A percentile compares a stretch with the other conserved stretches of the same genome.
phyloP scores from a whole-genome alignment of 371 early-diverging fungal species.

The Mortierella sp. region DNA sequence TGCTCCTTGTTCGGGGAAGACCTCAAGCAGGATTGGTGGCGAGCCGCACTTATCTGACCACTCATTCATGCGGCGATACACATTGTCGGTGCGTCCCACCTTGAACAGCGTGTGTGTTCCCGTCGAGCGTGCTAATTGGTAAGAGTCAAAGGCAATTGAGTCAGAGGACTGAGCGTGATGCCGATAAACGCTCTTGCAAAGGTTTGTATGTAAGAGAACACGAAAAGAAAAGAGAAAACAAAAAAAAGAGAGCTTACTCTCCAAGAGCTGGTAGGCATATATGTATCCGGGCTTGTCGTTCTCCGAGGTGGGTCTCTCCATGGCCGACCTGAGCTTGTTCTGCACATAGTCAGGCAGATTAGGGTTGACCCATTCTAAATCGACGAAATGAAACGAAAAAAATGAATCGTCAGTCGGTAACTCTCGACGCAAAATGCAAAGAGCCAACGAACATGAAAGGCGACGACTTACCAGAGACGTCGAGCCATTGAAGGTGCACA shows the following conservation, averaged over 20 bases:
- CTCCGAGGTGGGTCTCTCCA: constrained; percentile 62
- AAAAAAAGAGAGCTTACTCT: constrained; percentile 28
- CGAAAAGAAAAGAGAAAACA: too few relatives aligned
- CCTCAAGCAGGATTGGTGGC: constrained; percentile 62
- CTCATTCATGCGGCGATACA: constrained; percentile 66
- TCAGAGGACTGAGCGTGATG: not conserved
- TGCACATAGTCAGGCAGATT: constrained; percentile 52
- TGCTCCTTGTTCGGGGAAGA: constrained; percentile 59
- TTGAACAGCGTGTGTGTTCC: constrained; percentile 64
- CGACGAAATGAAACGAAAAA: not conserved
- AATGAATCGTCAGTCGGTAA: not conserved
- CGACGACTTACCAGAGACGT: constrained; percentile 37
- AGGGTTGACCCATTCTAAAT: constrained; percentile 53
- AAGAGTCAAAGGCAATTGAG: not conserved
- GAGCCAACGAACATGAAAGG: not conserved
- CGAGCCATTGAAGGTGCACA: constrained; percentile 51
- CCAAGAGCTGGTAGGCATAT: constrained; percentile 62
- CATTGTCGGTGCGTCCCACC: constrained; percentile 66
- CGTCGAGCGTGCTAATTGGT: constrained; percentile 42
- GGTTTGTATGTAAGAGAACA: not conserved
- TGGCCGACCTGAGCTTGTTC: constrained; percentile 57
- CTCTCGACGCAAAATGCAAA: not conserved
- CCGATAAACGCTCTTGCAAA: not conserved
- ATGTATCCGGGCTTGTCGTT: constrained; percentile 67
- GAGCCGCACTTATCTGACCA: constrained; percentile 62